Base-by-base conservation (phyloP, 2,329 filamentous ascomycete genomes). In the Davidsoniella australis region DNA sequence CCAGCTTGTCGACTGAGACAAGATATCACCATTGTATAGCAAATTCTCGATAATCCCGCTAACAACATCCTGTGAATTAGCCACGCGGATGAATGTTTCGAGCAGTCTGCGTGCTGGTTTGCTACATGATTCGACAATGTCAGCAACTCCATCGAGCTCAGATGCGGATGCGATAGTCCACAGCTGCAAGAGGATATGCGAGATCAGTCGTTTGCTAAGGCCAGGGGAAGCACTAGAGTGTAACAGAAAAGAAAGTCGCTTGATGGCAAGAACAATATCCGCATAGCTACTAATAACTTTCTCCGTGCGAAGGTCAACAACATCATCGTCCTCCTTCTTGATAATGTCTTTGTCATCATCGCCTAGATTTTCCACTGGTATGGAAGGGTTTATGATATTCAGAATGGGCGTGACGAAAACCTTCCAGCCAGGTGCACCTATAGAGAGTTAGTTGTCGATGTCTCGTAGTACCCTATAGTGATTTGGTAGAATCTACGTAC, bases 221-320 rank as follows among this genome's bases (percentile, higher is more conserved):
- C 78, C 78, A 0, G 79, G 75, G 49, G 82, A 80, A 0, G 79
- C 78, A 57, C 81, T 80, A 0, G 78, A 80, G 17, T 73, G 65
- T 1, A 78, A 59, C 1, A 85, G 62, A 0, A 69, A 66, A 36
- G 66, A 68, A 1, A 85, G 60, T 14, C 79, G 69, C 29, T 63
- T 66, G 2, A 85, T 58, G 1, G 75, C 70, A 33, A 60, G 59
- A 16, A 66, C 63, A 4, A 85, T 60, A 2, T 71, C 63, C 1
- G 64, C 57, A 3, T 71, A 61, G 5, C 63, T 54, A 14, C 78
- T 69, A 8, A 81, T 53, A 0, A 71, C 59, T 12, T 52, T 60
- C 5, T 65, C 61, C 45, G 56, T 60, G 53, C 64, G 66, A 16
- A 76, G 57, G 53, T 76, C 66, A 29, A 75, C 54, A 24, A 73